A percentile compares a stretch with the other conserved stretches of the same genome.
phyloP scores from a whole-genome alignment of 208 protist species.

The Paratrypanosoma confusum region DNA sequence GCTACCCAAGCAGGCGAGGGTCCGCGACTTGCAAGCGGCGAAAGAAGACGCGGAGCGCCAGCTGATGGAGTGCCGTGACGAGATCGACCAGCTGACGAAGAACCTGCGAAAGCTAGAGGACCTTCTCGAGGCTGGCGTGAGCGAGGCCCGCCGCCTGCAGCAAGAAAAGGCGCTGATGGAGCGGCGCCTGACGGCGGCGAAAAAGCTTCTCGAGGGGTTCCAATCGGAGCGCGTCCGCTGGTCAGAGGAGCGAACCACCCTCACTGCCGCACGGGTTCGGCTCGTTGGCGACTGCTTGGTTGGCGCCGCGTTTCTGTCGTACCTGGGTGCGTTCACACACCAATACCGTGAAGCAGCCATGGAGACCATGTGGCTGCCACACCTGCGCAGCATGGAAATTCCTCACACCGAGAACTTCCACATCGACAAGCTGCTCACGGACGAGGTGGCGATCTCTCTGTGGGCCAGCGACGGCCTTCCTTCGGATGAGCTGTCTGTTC shows the following conservation, averaged over 20 bases:
- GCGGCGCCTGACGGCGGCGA: constrained; percentile 90
- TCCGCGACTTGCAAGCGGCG: constrained; percentile 88
- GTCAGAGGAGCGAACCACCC: constrained; percentile 88
- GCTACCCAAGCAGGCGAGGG: constrained; percentile 92
- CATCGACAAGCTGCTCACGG: constrained; percentile 90
- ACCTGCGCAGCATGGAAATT: constrained; percentile 81
- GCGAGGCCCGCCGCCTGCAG: constrained; percentile 88
- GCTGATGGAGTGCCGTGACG: constrained; percentile 66
- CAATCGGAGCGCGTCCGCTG: constrained; percentile 95
- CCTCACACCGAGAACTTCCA: constrained; percentile 85
- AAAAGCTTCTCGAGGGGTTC: constrained; percentile 95
- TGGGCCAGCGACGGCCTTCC: constrained; percentile 97
- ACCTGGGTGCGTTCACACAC: constrained; percentile 96
- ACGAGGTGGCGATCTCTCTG: constrained; percentile 95
- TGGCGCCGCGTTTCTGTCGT: constrained; percentile 94
- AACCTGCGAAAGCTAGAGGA: constrained; percentile 86
- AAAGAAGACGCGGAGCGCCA: constrained; percentile 85
- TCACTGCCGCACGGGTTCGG: constrained; percentile 69
- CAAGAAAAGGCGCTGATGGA: constrained; percentile 92
- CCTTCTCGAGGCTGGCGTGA: constrained; percentile 82
- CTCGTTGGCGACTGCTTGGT: constrained; percentile 98
- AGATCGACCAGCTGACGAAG: constrained; percentile 89
- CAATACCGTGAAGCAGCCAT: constrained; percentile 93
- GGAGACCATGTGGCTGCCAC: constrained; percentile 82
- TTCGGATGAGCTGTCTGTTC: constrained; percentile 95